Base-by-base conservation (phyloP, 305 asterid species). In the Stenogyne calaminthoides region DNA sequence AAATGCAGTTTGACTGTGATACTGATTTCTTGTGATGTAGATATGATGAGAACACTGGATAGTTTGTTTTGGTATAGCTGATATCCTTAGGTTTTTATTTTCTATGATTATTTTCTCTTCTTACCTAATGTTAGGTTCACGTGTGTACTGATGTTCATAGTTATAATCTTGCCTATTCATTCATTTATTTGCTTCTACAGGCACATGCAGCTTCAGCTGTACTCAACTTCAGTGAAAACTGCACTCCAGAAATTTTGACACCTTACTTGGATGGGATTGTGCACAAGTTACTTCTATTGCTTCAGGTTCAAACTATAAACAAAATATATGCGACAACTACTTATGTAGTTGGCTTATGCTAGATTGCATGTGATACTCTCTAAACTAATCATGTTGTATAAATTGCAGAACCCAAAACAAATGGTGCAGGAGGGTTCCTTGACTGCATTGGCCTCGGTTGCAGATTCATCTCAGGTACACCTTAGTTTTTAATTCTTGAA, bases 341-440 rank as follows among this genome's bases (percentile, higher is more conserved):
- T 4, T 74, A 64, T 29, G 22, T 25, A 8, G 59, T 42, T 7
- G 42, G 44, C 27, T 46, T 60, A 55, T 68, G 67, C 46, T 79
- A 39, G 12, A 67, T 37, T 20, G 39, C 6, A 37, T 69, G 56
- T 37, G 25, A 44, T 47, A 49, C 61, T 40, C 25, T 68, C 76
- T 71, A 11, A 69, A 65, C 37, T 68, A 47, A 25, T n/a, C 75
- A 9, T 81, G 61, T 59, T 77, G 49, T 74, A 5, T 80, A 69
- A 73, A 71, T 81, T 85, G 76, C 87, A 95, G 99, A 93, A 95
- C 70, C 82, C 97, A 75, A 95, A 95, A 73, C 99, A 95, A 89
- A 95, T 95, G 99, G 99, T 95, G 76, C 97, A 93, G 79, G 99
- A 93, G 82, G 98, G 99, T 79, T 95, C 99, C 79, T 86, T 95